Base-by-base conservation (phyloP, 306 rosid genomes). In the Canavalia ensiformis region DNA sequence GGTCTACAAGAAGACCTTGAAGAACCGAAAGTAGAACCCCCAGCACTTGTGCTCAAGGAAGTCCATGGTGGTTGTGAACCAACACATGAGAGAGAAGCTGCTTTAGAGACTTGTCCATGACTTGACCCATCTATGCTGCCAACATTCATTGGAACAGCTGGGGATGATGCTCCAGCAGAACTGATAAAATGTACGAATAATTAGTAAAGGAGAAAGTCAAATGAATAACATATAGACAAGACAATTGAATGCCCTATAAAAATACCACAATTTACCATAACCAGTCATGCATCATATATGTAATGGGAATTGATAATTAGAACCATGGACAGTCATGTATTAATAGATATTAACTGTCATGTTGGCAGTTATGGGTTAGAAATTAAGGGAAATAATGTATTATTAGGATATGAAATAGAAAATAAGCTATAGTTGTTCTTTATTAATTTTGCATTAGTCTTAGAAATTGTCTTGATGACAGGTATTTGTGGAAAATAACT, bases 151-250 rank as follows among this genome's bases (percentile, higher is more conserved):
- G 92, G 98, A 87, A 86, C 91, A 39, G 94, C 88, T 18, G 97
- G 98, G 34, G 99, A 96, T 9, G 99, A 96, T 66, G 99, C 99
- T 62, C 97, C 99, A 39, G 97, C 99, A 77, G 99, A 96, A 84
- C 99, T 96, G 92, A 83, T 51, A 77, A 83, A 66, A 86, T 64
- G 42, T 31, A 86, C 4, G 72, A 63, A 82, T 55, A 72, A 76
- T 83, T 63, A 71, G 62, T 44, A 72, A 72, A 72, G 74, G 74
- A 37, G 51, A 59, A 72, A 62, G 76, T 46, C 65, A 47, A 60
- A 60, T 68, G 39, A 87, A 58, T 8, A 75, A 37, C 52, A 30
- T 49, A 1, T 68, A 37, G 76, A 49, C 39, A 79, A 68, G 67
- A 50, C 3, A 51, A 73, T 12, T 77, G 68, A 82, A 51, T 77